phyloP scores from a whole-genome alignment of 768 basidiomycete species.

The Fibroporia radiculosa region DNA sequence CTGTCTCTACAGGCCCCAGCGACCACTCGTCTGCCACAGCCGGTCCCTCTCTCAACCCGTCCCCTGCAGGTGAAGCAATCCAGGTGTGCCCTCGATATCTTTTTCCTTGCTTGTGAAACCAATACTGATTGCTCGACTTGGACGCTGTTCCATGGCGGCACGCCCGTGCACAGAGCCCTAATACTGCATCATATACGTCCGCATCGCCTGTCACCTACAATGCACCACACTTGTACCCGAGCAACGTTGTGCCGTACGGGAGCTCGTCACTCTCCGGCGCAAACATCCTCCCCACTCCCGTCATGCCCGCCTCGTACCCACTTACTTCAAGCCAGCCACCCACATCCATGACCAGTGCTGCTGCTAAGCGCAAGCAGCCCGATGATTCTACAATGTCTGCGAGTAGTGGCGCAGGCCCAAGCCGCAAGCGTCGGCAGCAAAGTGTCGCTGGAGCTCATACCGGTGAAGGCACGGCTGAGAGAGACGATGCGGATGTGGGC shows the following conservation, averaged over 20 bases:
- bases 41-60: slow-evolving; percentile 1
- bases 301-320: slow-evolving; percentile 1
- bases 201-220: slow-evolving; percentile 1
- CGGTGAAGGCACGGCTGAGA: background rate
- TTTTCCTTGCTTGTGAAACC: background rate
- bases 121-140: background rate
- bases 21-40: background rate
- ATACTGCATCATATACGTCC: slow-evolving; percentile 6
- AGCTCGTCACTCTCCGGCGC: slow-evolving; percentile 3
- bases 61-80: background rate
- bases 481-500: slow-evolving; percentile 11
- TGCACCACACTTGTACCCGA: slow-evolving; percentile 8
- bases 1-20: background rate
- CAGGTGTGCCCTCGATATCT: background rate
- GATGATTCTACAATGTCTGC: slow-evolving; percentile 2
- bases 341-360: background rate
- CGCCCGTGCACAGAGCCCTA: too few relatives aligned
- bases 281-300: slow-evolving; percentile 6
- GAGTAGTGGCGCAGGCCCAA: background rate
- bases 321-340: background rate
- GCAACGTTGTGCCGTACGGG: slow-evolving; percentile 9
- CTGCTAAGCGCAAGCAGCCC: slow-evolving; percentile 13
- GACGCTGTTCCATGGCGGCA: slow-evolving; percentile 2
- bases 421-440: slow-evolving; percentile 10
- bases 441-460: background rate